A percentile compares a stretch with the other conserved stretches of the same genome.
These are phyloP conservation scores for Jacaranda mimosifolia DNA, from an alignment of 257 asterid species.

Conservation along the genomic window DNA sequence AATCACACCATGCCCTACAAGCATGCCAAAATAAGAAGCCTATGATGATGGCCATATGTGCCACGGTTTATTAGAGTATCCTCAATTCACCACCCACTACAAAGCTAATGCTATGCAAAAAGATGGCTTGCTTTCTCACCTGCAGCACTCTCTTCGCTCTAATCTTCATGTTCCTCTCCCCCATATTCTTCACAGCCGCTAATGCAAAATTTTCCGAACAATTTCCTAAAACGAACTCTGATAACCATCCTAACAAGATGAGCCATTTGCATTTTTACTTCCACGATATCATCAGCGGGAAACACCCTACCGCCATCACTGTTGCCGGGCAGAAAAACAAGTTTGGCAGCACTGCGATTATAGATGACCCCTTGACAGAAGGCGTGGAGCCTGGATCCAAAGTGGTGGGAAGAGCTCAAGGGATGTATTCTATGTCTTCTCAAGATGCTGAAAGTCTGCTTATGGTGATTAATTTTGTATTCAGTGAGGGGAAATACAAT, in stretches of 20 bases:
- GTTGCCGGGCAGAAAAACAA: constrained; percentile 40
- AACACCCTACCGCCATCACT: constrained; percentile 46
- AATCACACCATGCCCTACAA: too few relatives aligned
- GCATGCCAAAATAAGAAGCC: too few relatives aligned
- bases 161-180: constrained; percentile 31
- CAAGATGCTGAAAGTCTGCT: constrained; percentile 37
- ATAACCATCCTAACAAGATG: constrained; percentile 29
- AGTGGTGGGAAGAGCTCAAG: constrained; percentile 67
- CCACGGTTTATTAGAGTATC: not conserved
- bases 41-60: too few relatives aligned
- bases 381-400: constrained; percentile 50
- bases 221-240: constrained; percentile 8
- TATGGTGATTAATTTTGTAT: constrained; percentile 54
- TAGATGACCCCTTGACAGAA: constrained; percentile 62
- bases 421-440: constrained; percentile 51
- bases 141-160: constrained; percentile 28
- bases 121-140: constrained; percentile 38
- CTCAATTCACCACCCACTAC: constrained; percentile 11
- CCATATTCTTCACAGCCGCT: not conserved
- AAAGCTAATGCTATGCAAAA: not conserved
- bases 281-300: constrained; percentile 61
- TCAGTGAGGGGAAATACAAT: constrained; percentile 52
- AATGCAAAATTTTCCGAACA: constrained; percentile 45
- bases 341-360: constrained; percentile 53
- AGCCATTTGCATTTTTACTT: constrained; percentile 67